Evolutionary conservation across 805 yeast species (phyloP), one percentile per base, ranked within the genome.

Genomic region (Candida railenensis): DNA sequence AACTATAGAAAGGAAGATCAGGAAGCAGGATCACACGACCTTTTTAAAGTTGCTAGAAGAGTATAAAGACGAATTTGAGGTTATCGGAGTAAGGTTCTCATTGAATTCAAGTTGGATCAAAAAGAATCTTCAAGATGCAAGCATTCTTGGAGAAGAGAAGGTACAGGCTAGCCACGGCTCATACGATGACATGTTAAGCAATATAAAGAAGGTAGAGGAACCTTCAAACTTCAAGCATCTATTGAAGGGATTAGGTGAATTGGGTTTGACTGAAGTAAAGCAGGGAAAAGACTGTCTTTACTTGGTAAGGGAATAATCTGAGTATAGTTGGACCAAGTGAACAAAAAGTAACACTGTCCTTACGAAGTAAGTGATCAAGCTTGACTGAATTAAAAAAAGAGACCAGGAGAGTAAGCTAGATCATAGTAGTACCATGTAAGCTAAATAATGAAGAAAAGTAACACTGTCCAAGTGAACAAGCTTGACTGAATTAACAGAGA

Each of bases 1-100:
- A 9, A 62, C 71, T 7, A 64, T 71, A 2, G 73, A 68, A 46
- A 49, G 51, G 3, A 58, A 63, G 12, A 54, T 62, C 14, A 40
- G 63, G 5, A 45, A 49, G 3, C 49, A 55, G 5, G 51, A 60
- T 40, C 74, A 69, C 52, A 34, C 47, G 1, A 49, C 42, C 14
- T 48, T 70, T 1, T 44, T 69, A 9, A 49, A 56, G 2, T 18
- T 53, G 12, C 36, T 68, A 11, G 62, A 57, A n/a, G 30, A 22
- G 11, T n/a, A 14, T 21, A 22, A 41, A 3, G 34, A 38, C 22
- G 59, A 54, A 5, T 60, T 66, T 40, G 63, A 65, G 30, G 46
- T 67, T 15, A 49, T 62, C 19, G 71, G 64, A 0, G 67, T 57
- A 11, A 43, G 67, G 8, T 20, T 65, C 8, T 53, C 62, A 3